These are phyloP conservation scores for Platismatia glauca DNA, from an alignment of 495 filamentous ascomycete species.

Conservation along the genomic window DNA sequence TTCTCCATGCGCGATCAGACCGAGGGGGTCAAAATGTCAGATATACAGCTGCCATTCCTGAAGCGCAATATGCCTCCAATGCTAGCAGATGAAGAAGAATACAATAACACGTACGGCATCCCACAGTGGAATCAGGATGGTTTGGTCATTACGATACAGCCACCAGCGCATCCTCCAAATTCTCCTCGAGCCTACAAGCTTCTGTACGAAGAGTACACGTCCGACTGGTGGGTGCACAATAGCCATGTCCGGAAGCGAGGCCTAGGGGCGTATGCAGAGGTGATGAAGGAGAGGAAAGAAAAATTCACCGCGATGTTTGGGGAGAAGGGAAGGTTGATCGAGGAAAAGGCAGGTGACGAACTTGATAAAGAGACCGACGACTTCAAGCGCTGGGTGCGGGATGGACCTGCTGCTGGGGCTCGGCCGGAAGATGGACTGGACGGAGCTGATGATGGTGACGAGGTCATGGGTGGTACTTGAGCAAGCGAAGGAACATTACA, in stretches of 20 bases:
- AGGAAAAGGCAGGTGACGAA: slow-evolving; percentile 8
- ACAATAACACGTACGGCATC: slow-evolving; percentile 36
- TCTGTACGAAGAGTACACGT: slow-evolving; percentile 62
- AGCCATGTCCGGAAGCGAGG: slow-evolving; percentile 15
- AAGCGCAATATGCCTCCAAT: slow-evolving; percentile 63
- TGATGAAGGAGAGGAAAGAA: slow-evolving; percentile 15
- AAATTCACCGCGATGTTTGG: slow-evolving; percentile 21
- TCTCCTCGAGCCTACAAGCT: slow-evolving; percentile 76
- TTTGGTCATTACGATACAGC: slow-evolving; percentile 58
- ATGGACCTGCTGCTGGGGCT: slow-evolving; percentile 6
- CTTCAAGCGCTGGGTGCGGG: slow-evolving; percentile 16
- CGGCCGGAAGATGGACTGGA: background rate
- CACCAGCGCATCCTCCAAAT: slow-evolving; percentile 6
- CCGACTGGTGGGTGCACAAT: slow-evolving; percentile 45
- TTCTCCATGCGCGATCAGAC: slow-evolving; percentile 83
- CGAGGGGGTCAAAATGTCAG: slow-evolving; percentile 63
- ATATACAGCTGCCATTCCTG: slow-evolving; percentile 58
- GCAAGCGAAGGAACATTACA: background rate
- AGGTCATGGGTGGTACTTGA: slow-evolving; percentile 21
- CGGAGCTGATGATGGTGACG: slow-evolving; percentile 11
- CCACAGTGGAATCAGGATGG: slow-evolving; percentile 60
- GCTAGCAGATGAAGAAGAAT: slow-evolving; percentile 36
- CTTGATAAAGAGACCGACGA: slow-evolving; percentile 17
- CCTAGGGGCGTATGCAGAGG: slow-evolving; percentile 18
- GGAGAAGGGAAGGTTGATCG: slow-evolving; percentile 18